A percentile compares a stretch with the other conserved stretches of the same genome.
Evolutionary conservation across 176 grass and related monocot species (phyloP).

Genomic region (Ensete ventricosum): DNA sequence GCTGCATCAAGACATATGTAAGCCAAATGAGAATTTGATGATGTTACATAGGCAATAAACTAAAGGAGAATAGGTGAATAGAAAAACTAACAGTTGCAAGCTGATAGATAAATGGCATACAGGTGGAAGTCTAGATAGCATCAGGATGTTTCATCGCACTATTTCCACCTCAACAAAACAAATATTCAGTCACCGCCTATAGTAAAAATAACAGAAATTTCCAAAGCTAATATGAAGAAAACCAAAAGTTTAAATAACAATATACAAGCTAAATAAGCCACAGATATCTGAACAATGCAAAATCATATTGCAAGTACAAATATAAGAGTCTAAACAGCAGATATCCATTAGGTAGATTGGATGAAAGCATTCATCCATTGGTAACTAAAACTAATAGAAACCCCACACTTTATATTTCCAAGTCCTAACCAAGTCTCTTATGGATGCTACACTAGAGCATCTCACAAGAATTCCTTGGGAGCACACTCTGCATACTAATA

Average conservation of each 20-base stretch:
- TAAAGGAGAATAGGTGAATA: neutral
- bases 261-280: neutral
- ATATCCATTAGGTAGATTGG: neutral
- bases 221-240: too few relatives aligned
- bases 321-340: neutral
- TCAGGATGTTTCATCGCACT: neutral
- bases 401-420: neutral
- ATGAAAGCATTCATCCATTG: neutral
- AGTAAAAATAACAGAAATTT: too few relatives aligned
- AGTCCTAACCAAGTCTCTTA: neutral
- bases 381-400: neutral
- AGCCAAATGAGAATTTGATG: too few relatives aligned
- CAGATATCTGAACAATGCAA: neutral
- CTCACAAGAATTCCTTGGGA: neutral
- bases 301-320: neutral
- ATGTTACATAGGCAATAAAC: neutral
- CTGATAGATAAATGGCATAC: neutral
- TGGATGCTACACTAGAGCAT: slow-evolving; percentile 1
- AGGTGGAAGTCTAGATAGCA: too few relatives aligned
- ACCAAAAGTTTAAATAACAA: too few relatives aligned
- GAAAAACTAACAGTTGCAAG: neutral
- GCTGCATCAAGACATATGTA: too few relatives aligned
- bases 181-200: neutral
- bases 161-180: neutral
- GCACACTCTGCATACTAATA: neutral